phyloP scores from a whole-genome alignment of 768 basidiomycete species.

The Suillus lakei region DNA sequence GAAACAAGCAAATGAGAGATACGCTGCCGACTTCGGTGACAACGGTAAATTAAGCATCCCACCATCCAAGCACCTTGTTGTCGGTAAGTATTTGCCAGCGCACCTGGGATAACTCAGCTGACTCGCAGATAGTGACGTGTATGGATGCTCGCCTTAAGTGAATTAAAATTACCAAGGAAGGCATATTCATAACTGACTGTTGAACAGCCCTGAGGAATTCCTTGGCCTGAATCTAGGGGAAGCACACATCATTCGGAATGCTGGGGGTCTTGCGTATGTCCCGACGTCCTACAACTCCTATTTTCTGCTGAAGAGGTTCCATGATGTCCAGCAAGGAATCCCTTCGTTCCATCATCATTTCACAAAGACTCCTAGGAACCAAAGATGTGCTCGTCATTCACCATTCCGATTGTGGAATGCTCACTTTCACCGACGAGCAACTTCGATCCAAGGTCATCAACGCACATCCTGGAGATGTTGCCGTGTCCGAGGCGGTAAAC shows the following conservation, averaged over 20 bases:
- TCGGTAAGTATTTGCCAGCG: constrained; percentile 33
- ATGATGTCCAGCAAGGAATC: constrained; percentile 56
- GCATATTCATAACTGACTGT: constrained; percentile 11
- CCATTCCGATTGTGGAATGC: constrained; percentile 78
- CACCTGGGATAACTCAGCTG: not conserved
- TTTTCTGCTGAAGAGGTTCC: not conserved
- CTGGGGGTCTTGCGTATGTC: constrained; percentile 67
- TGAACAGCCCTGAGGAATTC: constrained; percentile 54
- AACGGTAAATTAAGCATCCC: constrained; percentile 43
- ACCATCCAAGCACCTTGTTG: constrained; percentile 45
- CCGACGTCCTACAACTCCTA: not conserved
- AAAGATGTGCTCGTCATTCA: constrained; percentile 70
- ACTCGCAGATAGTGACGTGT: constrained; percentile 54
- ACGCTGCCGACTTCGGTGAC: constrained; percentile 50
- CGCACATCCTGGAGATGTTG: constrained; percentile 39
- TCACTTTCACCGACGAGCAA: constrained; percentile 57
- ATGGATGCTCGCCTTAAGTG: constrained; percentile 80
- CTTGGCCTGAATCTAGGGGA: constrained; percentile 70
- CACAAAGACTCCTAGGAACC: constrained; percentile 74
- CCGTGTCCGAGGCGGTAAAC: constrained; percentile 49
- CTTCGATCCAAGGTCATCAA: constrained; percentile 56
- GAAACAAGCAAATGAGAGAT: constrained; percentile 45
- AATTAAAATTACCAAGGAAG: not conserved
- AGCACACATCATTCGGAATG: constrained; percentile 75
- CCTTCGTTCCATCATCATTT: constrained; percentile 68